Percentiles rank a stretch among this genome's conserved stretches.
phyloP scores from a whole-genome alignment of 805 yeast genomes.

The Hanseniaspora meyeri region DNA sequence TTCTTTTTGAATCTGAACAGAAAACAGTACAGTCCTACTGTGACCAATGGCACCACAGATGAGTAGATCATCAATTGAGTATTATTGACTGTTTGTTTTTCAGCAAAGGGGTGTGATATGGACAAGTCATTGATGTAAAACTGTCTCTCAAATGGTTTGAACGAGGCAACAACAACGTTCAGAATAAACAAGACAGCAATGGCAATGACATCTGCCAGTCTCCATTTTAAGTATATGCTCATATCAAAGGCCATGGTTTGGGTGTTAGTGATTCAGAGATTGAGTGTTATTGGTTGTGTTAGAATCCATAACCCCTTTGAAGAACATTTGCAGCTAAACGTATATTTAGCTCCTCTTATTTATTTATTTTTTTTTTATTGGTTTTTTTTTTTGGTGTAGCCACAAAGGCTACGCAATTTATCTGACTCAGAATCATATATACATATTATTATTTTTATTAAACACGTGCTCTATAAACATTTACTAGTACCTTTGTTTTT shows the following conservation, averaged over 20 bases:
- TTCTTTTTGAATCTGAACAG: conserved; percentile 33
- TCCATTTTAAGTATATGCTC: conserved; percentile 26
- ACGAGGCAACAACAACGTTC: conserved; percentile 26
- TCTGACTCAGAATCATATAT: too few relatives aligned
- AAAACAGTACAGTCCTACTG: conserved; percentile 29
- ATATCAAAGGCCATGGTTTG: background rate
- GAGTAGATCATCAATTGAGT: conserved; percentile 43
- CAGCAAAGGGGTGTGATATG: conserved; percentile 71
- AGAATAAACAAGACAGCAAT: conserved; percentile 25
- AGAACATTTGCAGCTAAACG: too few relatives aligned
- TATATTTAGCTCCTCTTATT: too few relatives aligned
- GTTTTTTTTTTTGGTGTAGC: too few relatives aligned
- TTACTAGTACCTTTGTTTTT: too few relatives aligned
- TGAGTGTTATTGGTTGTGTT: background rate
- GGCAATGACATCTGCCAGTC: conserved; percentile 29
- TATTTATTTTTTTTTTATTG: too few relatives aligned
- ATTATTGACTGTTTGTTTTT: conserved; percentile 55
- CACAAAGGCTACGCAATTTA: too few relatives aligned
- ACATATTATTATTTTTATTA: background rate
- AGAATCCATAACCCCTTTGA: too few relatives aligned
- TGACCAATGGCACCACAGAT: conserved; percentile 37
- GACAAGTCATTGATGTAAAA: conserved; percentile 65
- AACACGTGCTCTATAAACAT: background rate
- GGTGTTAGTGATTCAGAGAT: background rate
- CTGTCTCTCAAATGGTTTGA: conserved; percentile 62